Base-by-base conservation (phyloP, 2,329 filamentous ascomycete genomes). In the Fusarium graminum region DNA sequence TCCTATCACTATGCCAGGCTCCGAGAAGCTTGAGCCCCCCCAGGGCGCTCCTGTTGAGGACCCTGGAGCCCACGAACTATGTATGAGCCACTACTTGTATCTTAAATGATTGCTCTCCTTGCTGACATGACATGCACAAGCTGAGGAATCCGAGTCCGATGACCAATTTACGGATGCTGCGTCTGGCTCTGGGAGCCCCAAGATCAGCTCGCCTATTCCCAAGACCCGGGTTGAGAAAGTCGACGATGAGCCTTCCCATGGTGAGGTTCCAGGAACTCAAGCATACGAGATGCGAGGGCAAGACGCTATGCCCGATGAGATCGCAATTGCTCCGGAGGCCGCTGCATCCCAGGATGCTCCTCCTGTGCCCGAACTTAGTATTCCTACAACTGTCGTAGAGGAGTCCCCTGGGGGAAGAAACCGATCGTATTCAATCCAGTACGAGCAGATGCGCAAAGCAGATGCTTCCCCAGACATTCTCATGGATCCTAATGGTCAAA, bases 161-260 rank as follows among this genome's bases (percentile, higher is more conserved):
- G 88, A 91, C 68, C 88, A 90, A 77, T 91, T 89, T 76, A 90
- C 86, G 49, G 88, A 91, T 74, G 88, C 88, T 32, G 85, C 85
- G 53, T 88, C 87, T 32, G 83, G 77, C 55, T 80, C 74, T 58
- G 77, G 71, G 68, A 85, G 77, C 74, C 80, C 78, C 10, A 78
- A 76, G 7, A 72, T 76, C 39, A 76, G 74, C 63, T 85, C 85
- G 14, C 84, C 86, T 19, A 83, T 88, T 52, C 87, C 86, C n/a
- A 83, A 80, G 63, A 87, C 85, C 25, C 78, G 85, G 52, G 82
- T 88, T 32, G 86, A 89, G 73, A 86, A 83, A 77, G 80, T 88
- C 58, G 83, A 86, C 72, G 80, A 86, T 68, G 72, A 73, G 34
- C 74, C 75, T 8, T 69, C 85, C 39, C 83, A 89, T 68, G 87